Evolutionary conservation across 2,329 filamentous ascomycete genomes (phyloP).

Genomic region (Fusarium longipes): DNA sequence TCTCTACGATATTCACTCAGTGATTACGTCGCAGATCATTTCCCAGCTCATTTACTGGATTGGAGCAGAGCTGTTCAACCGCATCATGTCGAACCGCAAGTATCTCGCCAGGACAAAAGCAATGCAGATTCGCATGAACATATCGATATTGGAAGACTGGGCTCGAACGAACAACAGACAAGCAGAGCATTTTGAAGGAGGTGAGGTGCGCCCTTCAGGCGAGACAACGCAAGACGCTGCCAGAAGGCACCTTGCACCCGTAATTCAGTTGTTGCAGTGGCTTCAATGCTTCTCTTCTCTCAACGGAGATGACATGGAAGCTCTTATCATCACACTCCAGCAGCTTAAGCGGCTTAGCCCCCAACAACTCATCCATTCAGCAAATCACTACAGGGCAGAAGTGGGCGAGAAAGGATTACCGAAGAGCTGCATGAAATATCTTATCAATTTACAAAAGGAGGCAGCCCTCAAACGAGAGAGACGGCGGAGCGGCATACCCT

Average conservation of each 20-base stretch:
- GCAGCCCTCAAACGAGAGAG: conserved; percentile 69
- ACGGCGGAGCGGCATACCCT: conserved; percentile 59
- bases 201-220: conserved; percentile 84
- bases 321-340: conserved; percentile 86
- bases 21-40: conserved; percentile 91
- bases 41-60: conserved; percentile 97
- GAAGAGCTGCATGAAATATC: conserved; percentile 88
- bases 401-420: conserved; percentile 93
- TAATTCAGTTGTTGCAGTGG: conserved; percentile 96
- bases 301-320: conserved; percentile 84
- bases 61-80: conserved; percentile 94
- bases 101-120: conserved; percentile 96
- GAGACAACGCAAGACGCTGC: conserved; percentile 89
- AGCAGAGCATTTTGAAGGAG: conserved; percentile 94
- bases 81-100: conserved; percentile 94
- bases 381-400: conserved; percentile 92
- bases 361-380: conserved; percentile 90
- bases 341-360: conserved; percentile 87
- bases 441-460: conserved; percentile 83
- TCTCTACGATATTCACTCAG: conserved; percentile 98
- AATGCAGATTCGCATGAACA: conserved; percentile 99
- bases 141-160: conserved; percentile 96
- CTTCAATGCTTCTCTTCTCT: conserved; percentile 97
- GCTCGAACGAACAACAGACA: conserved; percentile 91
- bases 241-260: conserved; percentile 84